These are phyloP conservation scores for Citrus sinensis DNA, from an alignment of 345 rosid genomes.

Conservation along the genomic window DNA sequence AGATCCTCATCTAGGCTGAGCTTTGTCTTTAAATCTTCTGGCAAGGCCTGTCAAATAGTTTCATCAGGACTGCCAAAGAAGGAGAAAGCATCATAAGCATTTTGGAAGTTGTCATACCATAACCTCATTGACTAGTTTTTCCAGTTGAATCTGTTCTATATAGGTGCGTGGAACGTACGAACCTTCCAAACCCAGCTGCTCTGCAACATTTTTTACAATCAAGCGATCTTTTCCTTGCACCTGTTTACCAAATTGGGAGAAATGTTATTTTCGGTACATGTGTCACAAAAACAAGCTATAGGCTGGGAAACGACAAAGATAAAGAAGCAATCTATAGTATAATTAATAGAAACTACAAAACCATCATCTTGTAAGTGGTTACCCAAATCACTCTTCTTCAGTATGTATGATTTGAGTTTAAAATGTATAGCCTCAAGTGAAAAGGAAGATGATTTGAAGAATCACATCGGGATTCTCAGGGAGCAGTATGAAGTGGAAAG, in stretches of 20 bases:
- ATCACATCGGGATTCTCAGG: background rate
- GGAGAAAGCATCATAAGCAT: conserved; percentile 1
- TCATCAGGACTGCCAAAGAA: conserved; percentile 16
- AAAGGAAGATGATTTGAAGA: background rate
- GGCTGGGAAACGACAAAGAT: background rate
- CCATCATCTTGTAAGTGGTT: background rate
- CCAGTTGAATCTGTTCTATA: conserved; percentile 88
- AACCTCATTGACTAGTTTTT: conserved; percentile 77
- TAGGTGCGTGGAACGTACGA: conserved; percentile 80
- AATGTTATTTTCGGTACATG: background rate
- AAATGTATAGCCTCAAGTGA: background rate
- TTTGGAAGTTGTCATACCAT: conserved; percentile 54
- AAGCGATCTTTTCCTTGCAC: conserved; percentile 96
- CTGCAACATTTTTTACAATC: conserved; percentile 56
- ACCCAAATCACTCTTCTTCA: background rate
- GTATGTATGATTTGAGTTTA: background rate
- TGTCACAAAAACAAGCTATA: background rate
- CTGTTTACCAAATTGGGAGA: conserved; percentile 38
- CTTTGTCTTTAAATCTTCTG: conserved; percentile 75
- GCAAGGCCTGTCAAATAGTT: conserved; percentile 54
- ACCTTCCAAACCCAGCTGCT: conserved; percentile 79
- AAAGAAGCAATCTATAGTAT: background rate
- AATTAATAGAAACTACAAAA: conserved; percentile 6
- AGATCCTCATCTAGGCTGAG: conserved; percentile 87
- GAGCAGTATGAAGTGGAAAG: conserved; percentile 1